Evolutionary conservation across 2,329 filamentous ascomycete species (phyloP).

Genomic region (Passalora sequoiae): DNA sequence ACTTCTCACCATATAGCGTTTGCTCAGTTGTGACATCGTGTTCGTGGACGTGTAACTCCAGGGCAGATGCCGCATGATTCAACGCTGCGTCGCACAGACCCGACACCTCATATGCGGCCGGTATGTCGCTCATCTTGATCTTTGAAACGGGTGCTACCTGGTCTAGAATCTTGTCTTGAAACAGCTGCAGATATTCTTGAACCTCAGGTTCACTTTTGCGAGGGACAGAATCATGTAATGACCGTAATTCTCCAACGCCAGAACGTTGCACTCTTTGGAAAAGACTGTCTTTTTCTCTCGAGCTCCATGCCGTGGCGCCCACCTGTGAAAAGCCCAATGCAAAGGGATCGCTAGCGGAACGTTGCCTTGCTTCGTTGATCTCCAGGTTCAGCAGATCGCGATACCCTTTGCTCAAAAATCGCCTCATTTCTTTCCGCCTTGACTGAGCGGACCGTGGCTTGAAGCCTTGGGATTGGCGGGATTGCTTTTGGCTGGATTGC

Average conservation of each 20-base stretch:
- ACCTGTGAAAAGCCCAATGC: constrained; percentile 50
- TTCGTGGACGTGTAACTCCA: constrained; percentile 60
- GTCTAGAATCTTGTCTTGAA: constrained; percentile 47
- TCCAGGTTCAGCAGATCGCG: constrained; percentile 51
- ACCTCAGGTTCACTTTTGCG: constrained; percentile 74
- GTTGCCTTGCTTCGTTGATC: constrained; percentile 45
- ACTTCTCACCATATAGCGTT: constrained; percentile 57
- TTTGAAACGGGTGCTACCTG: constrained; percentile 9
- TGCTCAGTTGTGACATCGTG: constrained; percentile 58
- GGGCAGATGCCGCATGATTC: constrained; percentile 61
- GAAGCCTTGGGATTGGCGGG: constrained; percentile 8
- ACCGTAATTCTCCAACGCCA: constrained; percentile 57
- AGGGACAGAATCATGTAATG: constrained; percentile 58
- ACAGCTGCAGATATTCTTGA: constrained; percentile 59
- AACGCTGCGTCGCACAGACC: constrained; percentile 59
- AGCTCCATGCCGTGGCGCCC: constrained; percentile 65
- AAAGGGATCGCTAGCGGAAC: neutral
- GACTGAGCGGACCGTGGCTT: constrained; percentile 11
- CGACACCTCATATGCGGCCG: constrained; percentile 68
- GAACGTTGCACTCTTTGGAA: constrained; percentile 61
- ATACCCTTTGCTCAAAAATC: constrained; percentile 35
- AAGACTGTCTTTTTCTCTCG: constrained; percentile 64
- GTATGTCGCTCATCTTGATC: constrained; percentile 53
- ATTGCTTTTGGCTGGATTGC: constrained; percentile 9
- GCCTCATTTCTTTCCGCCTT: constrained; percentile 10